Percentiles rank a stretch among this genome's conserved stretches.
These are phyloP conservation scores for Herpetomonas tarakana DNA, from an alignment of 208 protist species.

Conservation along the genomic window DNA sequence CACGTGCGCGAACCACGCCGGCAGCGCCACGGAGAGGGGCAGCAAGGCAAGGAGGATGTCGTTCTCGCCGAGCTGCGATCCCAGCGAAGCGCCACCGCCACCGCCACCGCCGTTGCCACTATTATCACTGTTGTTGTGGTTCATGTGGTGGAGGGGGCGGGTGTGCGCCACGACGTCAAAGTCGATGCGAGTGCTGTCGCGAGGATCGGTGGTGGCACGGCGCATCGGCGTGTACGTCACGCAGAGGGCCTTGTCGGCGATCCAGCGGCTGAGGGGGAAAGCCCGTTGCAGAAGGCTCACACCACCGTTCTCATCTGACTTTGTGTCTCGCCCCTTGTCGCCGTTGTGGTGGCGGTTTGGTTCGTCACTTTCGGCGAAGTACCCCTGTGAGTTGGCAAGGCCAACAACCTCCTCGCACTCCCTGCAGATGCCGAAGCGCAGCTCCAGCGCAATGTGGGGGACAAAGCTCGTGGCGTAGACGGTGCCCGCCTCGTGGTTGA, in stretches of 20 bases:
- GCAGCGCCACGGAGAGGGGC: conserved; percentile 37
- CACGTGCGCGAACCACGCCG: conserved; percentile 24
- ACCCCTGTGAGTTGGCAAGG: background rate
- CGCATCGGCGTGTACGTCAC: background rate
- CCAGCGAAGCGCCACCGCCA: background rate
- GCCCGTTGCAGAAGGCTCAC: background rate
- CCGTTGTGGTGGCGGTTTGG: background rate
- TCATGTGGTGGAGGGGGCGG: too few relatives aligned
- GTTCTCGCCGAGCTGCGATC: conserved; percentile 3
- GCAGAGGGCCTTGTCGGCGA: background rate
- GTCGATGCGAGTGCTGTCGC: conserved; percentile 13
- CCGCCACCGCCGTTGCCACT: too few relatives aligned
- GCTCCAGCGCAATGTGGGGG: conserved; percentile 77
- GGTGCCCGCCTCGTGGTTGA: conserved; percentile 17
- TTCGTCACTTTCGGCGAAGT: conserved; percentile 2
- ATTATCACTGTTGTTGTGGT: too few relatives aligned
- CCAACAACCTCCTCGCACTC: conserved; percentile 42
- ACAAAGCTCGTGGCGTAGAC: conserved; percentile 58
- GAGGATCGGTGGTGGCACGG: background rate
- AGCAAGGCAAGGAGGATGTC: conserved; percentile 11
- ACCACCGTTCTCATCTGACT: too few relatives aligned
- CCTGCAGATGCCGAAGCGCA: conserved; percentile 51
- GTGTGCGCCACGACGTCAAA: conserved; percentile 6
- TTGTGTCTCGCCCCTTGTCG: background rate
- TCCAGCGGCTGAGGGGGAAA: conserved; percentile 9